phyloP scores from a whole-genome alignment of 2,329 filamentous ascomycete species.

The Elsinoe necatrix region DNA sequence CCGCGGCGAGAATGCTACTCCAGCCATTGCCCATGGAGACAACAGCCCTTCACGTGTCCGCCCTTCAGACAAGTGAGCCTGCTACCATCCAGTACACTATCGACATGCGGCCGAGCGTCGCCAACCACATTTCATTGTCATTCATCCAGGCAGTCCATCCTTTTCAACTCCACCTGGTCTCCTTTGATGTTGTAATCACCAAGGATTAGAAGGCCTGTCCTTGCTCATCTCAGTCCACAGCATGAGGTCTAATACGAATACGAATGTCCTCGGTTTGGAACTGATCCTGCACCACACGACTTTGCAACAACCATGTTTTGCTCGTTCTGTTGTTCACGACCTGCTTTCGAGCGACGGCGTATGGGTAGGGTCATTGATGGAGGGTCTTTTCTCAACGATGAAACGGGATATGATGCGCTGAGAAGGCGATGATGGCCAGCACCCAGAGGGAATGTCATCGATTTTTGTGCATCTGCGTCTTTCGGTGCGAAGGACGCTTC shows the following conservation, averaged over 20 bases:
- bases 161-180: slow-evolving; percentile 8
- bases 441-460: not conserved
- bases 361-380: not conserved
- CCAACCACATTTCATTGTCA: not conserved
- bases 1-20: slow-evolving; percentile 6
- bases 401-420: not conserved
- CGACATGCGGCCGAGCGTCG: not conserved
- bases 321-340: slow-evolving; percentile 5
- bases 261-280: not conserved
- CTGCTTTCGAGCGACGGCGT: not conserved
- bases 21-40: slow-evolving; percentile 17
- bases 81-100: not conserved
- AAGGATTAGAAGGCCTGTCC: not conserved
- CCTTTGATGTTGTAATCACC: not conserved
- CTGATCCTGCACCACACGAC: not conserved
- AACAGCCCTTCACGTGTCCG: slow-evolving; percentile 15
- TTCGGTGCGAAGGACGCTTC: not conserved
- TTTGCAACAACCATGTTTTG: slow-evolving; percentile 3
- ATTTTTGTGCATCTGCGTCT: slow-evolving; percentile 4
- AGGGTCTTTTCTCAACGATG: not conserved
- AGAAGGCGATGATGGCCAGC: not conserved
- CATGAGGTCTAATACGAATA: not conserved
- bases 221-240: not conserved
- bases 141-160: slow-evolving; percentile 14
- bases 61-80: slow-evolving; percentile 6